These are phyloP conservation scores for Dichomitus squalens DNA, from an alignment of 1,284 basidiomycete genomes.

Conservation along the genomic window DNA sequence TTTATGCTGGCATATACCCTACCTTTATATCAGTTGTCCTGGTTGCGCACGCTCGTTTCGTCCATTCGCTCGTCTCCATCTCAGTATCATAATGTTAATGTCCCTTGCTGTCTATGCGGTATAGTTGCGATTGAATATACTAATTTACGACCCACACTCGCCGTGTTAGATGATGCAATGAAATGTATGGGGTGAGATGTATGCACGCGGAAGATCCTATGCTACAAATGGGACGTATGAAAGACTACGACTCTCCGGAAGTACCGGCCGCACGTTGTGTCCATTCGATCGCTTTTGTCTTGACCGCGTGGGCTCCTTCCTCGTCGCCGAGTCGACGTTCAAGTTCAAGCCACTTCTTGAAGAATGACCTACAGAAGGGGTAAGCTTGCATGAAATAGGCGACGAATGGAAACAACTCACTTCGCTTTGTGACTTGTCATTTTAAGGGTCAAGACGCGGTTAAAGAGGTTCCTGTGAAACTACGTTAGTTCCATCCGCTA, in stretches of 20 bases:
- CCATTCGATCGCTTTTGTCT: constrained; percentile 90
- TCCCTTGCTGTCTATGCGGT: constrained; percentile 34
- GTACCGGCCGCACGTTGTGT: constrained; percentile 54
- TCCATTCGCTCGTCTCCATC: constrained; percentile 43
- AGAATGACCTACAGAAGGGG: constrained; percentile 65
- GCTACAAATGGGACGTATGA: no score
- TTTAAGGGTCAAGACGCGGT: constrained; percentile 80
- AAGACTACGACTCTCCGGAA: constrained; percentile 19
- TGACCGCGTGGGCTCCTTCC: constrained; percentile 80
- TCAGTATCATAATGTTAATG: constrained; percentile 40
- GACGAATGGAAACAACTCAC: constrained; percentile 44
- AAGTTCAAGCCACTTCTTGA: constrained; percentile 97
- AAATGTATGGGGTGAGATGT: no score
- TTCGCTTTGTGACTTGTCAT: constrained; percentile 96
- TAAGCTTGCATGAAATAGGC: neutral
- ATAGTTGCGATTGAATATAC: constrained; percentile 28
- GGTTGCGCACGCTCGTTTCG: constrained; percentile 50
- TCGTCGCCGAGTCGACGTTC: constrained; percentile 89
- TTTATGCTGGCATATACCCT: constrained; percentile 38
- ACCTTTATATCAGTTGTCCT: constrained; percentile 30
- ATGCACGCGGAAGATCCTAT: neutral
- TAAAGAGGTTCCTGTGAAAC: constrained; percentile 72
- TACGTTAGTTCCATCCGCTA: neutral
- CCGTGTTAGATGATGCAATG: neutral
- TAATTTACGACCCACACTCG: constrained; percentile 17